These are phyloP conservation scores for Murraya paniculata DNA, from an alignment of 345 rosid genomes.

Conservation along the genomic window DNA sequence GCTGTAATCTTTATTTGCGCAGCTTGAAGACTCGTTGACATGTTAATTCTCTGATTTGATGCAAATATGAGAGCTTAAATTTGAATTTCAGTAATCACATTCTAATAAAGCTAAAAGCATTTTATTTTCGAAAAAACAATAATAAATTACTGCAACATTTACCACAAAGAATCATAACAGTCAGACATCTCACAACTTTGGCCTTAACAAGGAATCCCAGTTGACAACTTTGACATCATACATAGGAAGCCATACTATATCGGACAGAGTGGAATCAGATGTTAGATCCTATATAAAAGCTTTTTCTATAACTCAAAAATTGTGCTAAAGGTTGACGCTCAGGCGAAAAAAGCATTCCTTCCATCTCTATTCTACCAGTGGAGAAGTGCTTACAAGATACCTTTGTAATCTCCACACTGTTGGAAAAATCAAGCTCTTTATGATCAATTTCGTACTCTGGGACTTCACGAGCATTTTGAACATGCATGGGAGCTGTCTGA, in stretches of 20 bases:
- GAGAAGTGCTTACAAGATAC: slow-evolving; percentile 23
- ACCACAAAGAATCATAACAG: neutral
- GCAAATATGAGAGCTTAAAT: neutral
- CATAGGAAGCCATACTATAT: neutral
- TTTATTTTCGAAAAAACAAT: neutral
- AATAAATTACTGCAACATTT: neutral
- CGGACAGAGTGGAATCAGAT: neutral
- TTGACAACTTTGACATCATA: neutral
- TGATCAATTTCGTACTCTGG: slow-evolving; percentile 84
- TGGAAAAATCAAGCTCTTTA: slow-evolving; percentile 70
- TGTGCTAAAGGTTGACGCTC: neutral
- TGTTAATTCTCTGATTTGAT: neutral
- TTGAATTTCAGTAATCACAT: neutral
- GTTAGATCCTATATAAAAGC: neutral
- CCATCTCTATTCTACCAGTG: neutral
- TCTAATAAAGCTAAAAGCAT: neutral
- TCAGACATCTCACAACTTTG: neutral
- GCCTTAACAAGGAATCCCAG: neutral
- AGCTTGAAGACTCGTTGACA: no score
- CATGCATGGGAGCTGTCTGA: slow-evolving; percentile 83
- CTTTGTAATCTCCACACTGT: slow-evolving; percentile 72
- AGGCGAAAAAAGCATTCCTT: neutral
- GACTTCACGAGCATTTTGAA: slow-evolving; percentile 59
- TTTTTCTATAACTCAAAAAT: neutral
- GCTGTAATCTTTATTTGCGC: neutral